phyloP scores from a whole-genome alignment of 1,139 yeast species.

The Martiniozyma asiatica region DNA sequence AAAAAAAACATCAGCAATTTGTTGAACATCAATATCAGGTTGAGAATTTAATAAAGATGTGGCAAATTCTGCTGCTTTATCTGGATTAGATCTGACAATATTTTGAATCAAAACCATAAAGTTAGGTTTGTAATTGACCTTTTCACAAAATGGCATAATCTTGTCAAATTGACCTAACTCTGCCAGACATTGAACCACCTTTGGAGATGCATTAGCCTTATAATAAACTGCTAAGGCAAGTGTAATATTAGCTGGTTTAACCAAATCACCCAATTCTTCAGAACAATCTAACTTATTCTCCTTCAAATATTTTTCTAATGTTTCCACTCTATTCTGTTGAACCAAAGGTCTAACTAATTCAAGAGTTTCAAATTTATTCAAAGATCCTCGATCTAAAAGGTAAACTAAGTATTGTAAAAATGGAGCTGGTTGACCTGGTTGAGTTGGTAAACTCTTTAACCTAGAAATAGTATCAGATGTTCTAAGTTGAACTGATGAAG shows the following conservation, averaged over 20 bases:
- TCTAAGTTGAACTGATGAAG: constrained; percentile 87
- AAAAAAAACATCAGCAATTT: constrained; percentile 85
- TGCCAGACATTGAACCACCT: constrained; percentile 86
- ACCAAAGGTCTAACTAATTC: constrained; percentile 93
- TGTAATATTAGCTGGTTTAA: constrained; percentile 75
- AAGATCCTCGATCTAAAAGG: constrained; percentile 81
- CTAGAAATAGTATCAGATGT: constrained; percentile 91
- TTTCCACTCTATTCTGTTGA: constrained; percentile 88
- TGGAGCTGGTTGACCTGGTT: constrained; percentile 94
- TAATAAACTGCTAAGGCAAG: constrained; percentile 87
- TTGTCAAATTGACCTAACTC: constrained; percentile 96
- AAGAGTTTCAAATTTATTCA: constrained; percentile 87
- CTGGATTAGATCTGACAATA: constrained; percentile 88
- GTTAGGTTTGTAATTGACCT: constrained; percentile 82
- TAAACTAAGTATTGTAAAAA: constrained; percentile 88
- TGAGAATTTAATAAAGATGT: constrained; percentile 62
- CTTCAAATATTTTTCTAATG: constrained; percentile 92
- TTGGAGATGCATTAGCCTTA: constrained; percentile 73
- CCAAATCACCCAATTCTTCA: constrained; percentile 94
- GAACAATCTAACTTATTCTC: constrained; percentile 90
- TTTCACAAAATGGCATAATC: constrained; percentile 86
- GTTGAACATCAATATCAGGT: constrained; percentile 67
- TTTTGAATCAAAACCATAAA: constrained; percentile 84
- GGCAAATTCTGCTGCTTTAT: constrained; percentile 95
- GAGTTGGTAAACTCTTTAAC: constrained; percentile 84